These are phyloP conservation scores for Suhomyces faveliae DNA, from an alignment of 805 yeast species.

Conservation along the genomic window DNA sequence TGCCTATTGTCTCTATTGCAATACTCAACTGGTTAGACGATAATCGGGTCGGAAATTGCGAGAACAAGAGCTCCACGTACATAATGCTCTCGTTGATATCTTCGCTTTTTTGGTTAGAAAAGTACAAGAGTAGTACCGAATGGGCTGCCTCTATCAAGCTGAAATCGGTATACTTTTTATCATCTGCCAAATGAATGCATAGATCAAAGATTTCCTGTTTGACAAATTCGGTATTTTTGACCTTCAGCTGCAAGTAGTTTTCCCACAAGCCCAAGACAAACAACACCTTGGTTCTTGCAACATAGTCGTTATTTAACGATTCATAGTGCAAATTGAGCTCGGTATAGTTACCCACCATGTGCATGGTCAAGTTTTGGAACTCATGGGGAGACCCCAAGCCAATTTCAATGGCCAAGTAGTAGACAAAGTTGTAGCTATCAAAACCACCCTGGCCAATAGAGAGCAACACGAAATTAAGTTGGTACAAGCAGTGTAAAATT, in stretches of 20 bases:
- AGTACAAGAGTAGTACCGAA: constrained; percentile 48
- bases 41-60: constrained; percentile 56
- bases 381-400: constrained; percentile 15
- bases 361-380: constrained; percentile 22
- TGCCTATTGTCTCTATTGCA: constrained; percentile 57
- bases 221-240: constrained; percentile 18
- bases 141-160: constrained; percentile 60
- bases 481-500: constrained; percentile 41
- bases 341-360: constrained; percentile 32
- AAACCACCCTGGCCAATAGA: constrained; percentile 65
- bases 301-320: constrained; percentile 24
- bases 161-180: constrained; percentile 17
- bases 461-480: constrained; percentile 47
- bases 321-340: constrained; percentile 32
- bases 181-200: constrained; percentile 31
- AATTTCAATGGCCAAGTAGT: constrained; percentile 48
- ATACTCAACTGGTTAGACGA: constrained; percentile 55
- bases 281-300: constrained; percentile 39
- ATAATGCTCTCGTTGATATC: constrained; percentile 21
- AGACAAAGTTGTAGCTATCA: constrained; percentile 60
- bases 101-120: constrained; percentile 24
- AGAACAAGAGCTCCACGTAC: constrained; percentile 47
- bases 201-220: constrained; percentile 26
- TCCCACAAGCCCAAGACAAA: constrained; percentile 51
- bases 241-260: constrained; percentile 35